A percentile compares a stretch with the other conserved stretches of the same genome.
phyloP scores from a whole-genome alignment of 108 stramenopile genomes.

The Halocafeteria seosinensis region DNA sequence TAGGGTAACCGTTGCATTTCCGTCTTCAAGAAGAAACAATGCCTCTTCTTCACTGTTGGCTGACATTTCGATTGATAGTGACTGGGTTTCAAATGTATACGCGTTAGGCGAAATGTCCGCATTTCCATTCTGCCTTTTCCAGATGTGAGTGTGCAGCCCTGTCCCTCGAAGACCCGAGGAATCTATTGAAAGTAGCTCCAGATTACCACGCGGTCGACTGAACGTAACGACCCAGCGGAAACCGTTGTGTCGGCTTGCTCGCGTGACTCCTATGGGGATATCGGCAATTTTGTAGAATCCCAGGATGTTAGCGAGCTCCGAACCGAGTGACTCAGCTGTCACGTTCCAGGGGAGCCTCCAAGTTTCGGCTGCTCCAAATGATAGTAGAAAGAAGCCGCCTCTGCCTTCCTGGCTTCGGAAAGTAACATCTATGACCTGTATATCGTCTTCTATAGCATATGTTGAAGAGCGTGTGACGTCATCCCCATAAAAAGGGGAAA shows the following conservation, averaged over 20 bases:
- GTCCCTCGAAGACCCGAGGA: slow-evolving; percentile 40
- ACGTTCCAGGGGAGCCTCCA: neutral
- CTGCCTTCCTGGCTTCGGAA: neutral
- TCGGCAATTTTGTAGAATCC: neutral
- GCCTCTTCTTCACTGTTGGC: too few species aligned
- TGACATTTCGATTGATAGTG: slow-evolving; percentile 13
- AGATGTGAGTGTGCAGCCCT: slow-evolving; percentile 35
- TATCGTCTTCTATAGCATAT: too few species aligned
- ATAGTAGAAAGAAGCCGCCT: neutral
- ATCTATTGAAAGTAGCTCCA: slow-evolving; percentile 49
- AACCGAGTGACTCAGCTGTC: neutral
- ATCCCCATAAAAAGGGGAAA: too few species aligned
- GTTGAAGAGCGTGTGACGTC: too few species aligned
- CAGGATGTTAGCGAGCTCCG: neutral
- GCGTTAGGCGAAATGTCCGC: slow-evolving; percentile 54
- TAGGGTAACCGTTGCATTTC: too few species aligned
- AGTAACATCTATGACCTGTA: neutral
- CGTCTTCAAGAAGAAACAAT: too few species aligned
- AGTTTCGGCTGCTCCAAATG: neutral
- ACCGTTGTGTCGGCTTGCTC: neutral
- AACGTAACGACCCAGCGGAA: slow-evolving; percentile 46
- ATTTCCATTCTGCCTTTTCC: slow-evolving; percentile 34
- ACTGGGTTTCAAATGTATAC: slow-evolving; percentile 62
- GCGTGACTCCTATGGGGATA: neutral
- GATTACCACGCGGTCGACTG: slow-evolving; percentile 26